These are phyloP conservation scores for Fusarium hostae DNA, from an alignment of 2,329 filamentous ascomycete genomes.

Conservation along the genomic window DNA sequence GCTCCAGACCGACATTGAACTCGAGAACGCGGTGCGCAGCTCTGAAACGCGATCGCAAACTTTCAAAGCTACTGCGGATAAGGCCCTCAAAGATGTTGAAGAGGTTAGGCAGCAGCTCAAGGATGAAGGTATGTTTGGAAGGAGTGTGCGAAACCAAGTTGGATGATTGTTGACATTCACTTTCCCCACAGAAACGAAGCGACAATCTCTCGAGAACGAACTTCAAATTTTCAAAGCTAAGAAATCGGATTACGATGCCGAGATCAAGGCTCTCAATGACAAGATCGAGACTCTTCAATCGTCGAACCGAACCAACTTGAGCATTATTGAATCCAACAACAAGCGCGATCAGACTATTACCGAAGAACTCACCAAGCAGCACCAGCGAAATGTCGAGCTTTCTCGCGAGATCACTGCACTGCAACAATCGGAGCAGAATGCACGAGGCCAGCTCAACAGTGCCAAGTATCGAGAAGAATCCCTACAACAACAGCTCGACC, in stretches of 20 bases:
- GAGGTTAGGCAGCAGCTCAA: constrained; percentile 83
- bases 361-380: constrained; percentile 86
- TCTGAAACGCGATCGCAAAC: constrained; percentile 85
- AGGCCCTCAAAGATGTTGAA: constrained; percentile 84
- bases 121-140: constrained; percentile 74
- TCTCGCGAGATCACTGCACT: constrained; percentile 83
- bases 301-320: constrained; percentile 90
- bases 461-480: constrained; percentile 92
- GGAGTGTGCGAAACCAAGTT: constrained; percentile 1
- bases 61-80: constrained; percentile 83
- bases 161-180: constrained; percentile 23
- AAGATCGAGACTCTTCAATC: constrained; percentile 89
- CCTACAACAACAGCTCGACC: constrained; percentile 88
- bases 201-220: constrained; percentile 82
- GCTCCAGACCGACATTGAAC: constrained; percentile 87
- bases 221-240: constrained; percentile 81
- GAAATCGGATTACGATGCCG: constrained; percentile 77
- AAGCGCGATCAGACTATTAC: constrained; percentile 86
- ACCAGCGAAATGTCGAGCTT: constrained; percentile 86
- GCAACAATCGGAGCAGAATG: constrained; percentile 85
- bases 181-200: constrained; percentile 72
- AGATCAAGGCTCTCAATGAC: constrained; percentile 79
- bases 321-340: constrained; percentile 89
- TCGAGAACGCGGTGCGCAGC: constrained; percentile 88
- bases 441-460: constrained; percentile 81